Base-by-base conservation (phyloP, 345 rosid species). In the Alliaria petiolata region DNA sequence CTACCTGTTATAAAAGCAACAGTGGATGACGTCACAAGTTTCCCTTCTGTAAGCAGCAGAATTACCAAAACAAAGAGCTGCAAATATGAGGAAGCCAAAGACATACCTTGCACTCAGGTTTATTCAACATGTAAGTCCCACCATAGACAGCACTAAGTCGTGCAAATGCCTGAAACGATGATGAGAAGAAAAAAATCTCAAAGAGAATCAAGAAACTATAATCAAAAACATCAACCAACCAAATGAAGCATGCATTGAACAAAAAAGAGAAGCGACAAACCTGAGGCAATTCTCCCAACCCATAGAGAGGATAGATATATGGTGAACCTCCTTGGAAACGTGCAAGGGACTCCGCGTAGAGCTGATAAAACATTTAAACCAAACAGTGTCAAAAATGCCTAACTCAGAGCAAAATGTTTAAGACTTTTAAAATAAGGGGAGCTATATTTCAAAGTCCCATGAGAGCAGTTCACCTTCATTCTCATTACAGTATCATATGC, bases 251-350 rank as follows among this genome's bases (percentile, higher is more conserved):
- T 46, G 49, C 8, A 40, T 49, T 8, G 9, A 17, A 35, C 6
- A 4, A 16, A 12, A 40, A 44, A 47, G 46, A 34, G 1, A 4
- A 28, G 31, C 3, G 33, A 47, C 1, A 42, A 69, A 93, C 98
- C 97, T 93, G 99, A 20, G 99, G 99, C 47, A 93, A 85, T 83
- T 93, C 99, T 82, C 99, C 99, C 69, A 93, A 73, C 50, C 99
- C 99, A 69, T 93, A 93, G 53, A 91, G 80, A 57, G 99, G 99
- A 67, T 93, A 93, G 52, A 93, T 87, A 80, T 91, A 93, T 1
- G 99, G 99, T 26, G 99, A 93, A 70, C 97, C 95, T 71, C 93
- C 99, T 86, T 89, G 93, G 84, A 93, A 88, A 55, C 97, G 99
- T n/a, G 91, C 89, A 83, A 95, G 72, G 58, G 99, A 95, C 72